Percentiles rank a stretch among this genome's conserved stretches.
Conservation (phyloP, 1,284 basidiomycete genomes). For the Puccinia coronata region DNA sequence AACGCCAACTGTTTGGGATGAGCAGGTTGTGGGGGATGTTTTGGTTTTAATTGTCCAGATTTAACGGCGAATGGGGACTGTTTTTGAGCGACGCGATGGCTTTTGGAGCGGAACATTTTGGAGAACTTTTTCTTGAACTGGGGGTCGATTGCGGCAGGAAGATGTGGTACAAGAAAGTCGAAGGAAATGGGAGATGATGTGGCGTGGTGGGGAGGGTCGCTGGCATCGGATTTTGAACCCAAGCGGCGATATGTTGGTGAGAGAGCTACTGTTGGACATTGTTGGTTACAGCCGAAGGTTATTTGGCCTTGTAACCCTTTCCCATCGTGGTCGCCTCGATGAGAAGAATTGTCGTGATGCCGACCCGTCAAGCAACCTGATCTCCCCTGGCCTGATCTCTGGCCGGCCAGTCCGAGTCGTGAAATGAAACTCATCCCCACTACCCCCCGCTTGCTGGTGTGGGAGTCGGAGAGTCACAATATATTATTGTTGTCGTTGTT, state of each 20-base stretch:
- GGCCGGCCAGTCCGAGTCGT: background rate
- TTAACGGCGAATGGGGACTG: background rate
- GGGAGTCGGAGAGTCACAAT: background rate
- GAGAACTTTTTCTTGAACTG: constrained; percentile 4
- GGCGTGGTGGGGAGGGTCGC: background rate
- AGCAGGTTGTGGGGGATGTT: background rate
- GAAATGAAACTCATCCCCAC: background rate
- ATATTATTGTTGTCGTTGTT: background rate
- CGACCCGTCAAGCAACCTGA: background rate
- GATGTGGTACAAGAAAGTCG: background rate
- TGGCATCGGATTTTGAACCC: background rate
- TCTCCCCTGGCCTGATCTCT: background rate
- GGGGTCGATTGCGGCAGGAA: background rate
- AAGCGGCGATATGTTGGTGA: constrained; percentile 23
- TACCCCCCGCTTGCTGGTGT: background rate
- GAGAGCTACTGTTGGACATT: constrained; percentile 1
- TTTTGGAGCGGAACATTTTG: constrained; percentile 14
- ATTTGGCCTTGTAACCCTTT: background rate
- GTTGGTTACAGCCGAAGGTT: constrained; percentile 18
- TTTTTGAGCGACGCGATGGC: background rate
- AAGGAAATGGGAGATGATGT: background rate
- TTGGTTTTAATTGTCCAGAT: background rate
- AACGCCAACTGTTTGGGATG: background rate
- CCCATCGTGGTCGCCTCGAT: background rate
- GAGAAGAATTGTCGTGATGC: background rate